Base-by-base conservation (phyloP, 768 basidiomycete species). In the Clitopilus hobsonii region DNA sequence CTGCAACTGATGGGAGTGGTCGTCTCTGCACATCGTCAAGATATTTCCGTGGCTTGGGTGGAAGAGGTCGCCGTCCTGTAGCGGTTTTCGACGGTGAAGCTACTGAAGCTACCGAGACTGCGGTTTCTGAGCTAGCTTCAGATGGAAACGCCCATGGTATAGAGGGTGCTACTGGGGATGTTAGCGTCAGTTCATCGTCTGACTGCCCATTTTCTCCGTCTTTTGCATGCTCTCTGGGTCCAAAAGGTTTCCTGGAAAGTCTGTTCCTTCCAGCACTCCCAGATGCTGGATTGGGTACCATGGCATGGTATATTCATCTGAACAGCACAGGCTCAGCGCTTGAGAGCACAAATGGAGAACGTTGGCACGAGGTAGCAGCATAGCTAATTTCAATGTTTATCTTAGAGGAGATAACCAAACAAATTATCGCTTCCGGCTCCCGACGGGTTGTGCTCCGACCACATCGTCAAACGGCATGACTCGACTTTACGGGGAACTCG, bases 1-100 rank as follows among this genome's bases (percentile, higher is more conserved):
- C 38, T 41, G 52, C n/a, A n/a, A n/a, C 48, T 13, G 54, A 30
- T 55, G 54, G 54, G 6, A 55, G 26, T 14, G 52, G 52, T 11
- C 53, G 36, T 30, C 23, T 41, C 20, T 47, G 52, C 38, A 41
- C 28, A 51, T 38, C 48, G 23, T 25, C 32, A 11, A 57, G 23
- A n/a, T 18, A 36, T 3, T 27, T 55, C 36, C 54, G 47, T 14
- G 54, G 54, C 30, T 32, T 49, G 23, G 54, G 54, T 3, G 54
- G 54, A n/a, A 55, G 47, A 14, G 54, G 54, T 24, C 54, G 5
- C 3, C 54, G 45, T 18, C 14, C 11, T 6, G 5, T 45, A 8
- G 22, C 11, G 22, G 41, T 45, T 23, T 18, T 18, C n/a, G n/a
- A n/a, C n/a, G n/a, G n/a, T n/a, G n/a, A n/a, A n/a, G n/a, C n/a